A percentile compares a stretch with the other conserved stretches of the same genome.
Conservation (phyloP, 176 grass and related monocot genomes). For the Cymbopogon citratus region DNA sequence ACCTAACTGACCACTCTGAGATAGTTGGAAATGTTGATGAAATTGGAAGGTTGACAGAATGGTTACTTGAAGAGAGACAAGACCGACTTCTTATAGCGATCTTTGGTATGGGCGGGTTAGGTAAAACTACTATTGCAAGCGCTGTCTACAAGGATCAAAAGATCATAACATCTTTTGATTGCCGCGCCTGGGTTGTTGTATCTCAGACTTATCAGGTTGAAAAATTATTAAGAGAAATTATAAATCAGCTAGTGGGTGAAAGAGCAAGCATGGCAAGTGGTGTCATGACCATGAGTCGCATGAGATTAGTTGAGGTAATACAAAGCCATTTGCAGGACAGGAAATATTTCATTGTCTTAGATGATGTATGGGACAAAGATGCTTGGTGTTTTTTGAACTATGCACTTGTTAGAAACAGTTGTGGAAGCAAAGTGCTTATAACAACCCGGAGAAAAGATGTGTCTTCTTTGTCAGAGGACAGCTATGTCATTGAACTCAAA, state of each 20-base stretch:
- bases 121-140: background rate
- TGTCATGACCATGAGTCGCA: background rate
- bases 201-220: slow-evolving; percentile 18
- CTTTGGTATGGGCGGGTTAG: slow-evolving; percentile 32
- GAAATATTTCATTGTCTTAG: slow-evolving; percentile 31
- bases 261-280: background rate
- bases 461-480: background rate
- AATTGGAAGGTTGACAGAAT: background rate
- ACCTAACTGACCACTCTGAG: background rate
- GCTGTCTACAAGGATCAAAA: slow-evolving; percentile 4
- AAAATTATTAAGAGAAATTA: slow-evolving; percentile 26
- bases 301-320: background rate
- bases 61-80: background rate
- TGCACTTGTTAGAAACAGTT: background rate
- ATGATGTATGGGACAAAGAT: slow-evolving; percentile 24
- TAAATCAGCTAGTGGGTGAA: background rate
- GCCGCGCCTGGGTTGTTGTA: slow-evolving; percentile 10
- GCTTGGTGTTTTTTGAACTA: background rate
- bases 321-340: background rate
- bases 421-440: slow-evolving; percentile 26
- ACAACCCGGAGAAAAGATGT: slow-evolving; percentile 23
- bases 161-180: slow-evolving; percentile 10
- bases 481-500: background rate
- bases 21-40: slow-evolving; percentile 20
- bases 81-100: slow-evolving; percentile 15